These are phyloP conservation scores for Coffea eugenioides DNA, from an alignment of 257 asterid species.

Conservation along the genomic window DNA sequence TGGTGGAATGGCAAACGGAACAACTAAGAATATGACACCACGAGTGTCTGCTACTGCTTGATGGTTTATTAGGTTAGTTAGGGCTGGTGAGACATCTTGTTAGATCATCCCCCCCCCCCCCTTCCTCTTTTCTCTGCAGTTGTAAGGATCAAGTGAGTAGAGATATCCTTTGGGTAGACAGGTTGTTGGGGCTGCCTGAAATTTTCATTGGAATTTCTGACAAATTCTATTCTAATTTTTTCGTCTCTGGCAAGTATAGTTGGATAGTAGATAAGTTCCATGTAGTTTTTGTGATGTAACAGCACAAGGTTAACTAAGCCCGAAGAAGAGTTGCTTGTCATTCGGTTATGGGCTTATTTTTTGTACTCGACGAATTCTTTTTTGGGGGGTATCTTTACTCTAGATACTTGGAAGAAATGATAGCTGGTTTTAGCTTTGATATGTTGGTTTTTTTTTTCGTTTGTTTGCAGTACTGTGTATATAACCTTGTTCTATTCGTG, in stretches of 20 bases:
- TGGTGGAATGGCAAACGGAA: slow-evolving; percentile 49
- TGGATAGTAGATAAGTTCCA: slow-evolving; percentile 14
- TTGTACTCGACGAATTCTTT: slow-evolving; percentile 12
- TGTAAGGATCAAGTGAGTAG: slow-evolving; percentile 2
- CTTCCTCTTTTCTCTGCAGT: slow-evolving; percentile 11
- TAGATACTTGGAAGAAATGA: slow-evolving; percentile 4
- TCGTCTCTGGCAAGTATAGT: slow-evolving; percentile 12
- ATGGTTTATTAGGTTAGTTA: slow-evolving; percentile 25
- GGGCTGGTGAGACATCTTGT: slow-evolving; percentile 18
- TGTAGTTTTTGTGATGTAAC: slow-evolving; percentile 14
- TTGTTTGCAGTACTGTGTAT: too few species aligned
- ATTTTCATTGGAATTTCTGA: slow-evolving; percentile 13
- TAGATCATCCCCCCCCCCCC: slow-evolving; percentile 14
- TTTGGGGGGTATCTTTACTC: neutral
- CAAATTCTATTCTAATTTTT: slow-evolving; percentile 12
- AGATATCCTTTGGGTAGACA: slow-evolving; percentile 8
- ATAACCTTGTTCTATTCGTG: too few species aligned
- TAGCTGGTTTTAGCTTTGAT: neutral
- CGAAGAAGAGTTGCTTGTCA: neutral
- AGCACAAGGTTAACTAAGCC: neutral
- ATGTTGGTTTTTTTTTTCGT: neutral
- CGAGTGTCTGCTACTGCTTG: slow-evolving; percentile 65
- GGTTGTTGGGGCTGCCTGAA: slow-evolving; percentile 24
- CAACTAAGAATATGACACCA: slow-evolving; percentile 45
- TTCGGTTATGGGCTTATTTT: slow-evolving; percentile 9